phyloP scores from a whole-genome alignment of 495 filamentous ascomycete genomes.

The Daldinia caldariorum region DNA sequence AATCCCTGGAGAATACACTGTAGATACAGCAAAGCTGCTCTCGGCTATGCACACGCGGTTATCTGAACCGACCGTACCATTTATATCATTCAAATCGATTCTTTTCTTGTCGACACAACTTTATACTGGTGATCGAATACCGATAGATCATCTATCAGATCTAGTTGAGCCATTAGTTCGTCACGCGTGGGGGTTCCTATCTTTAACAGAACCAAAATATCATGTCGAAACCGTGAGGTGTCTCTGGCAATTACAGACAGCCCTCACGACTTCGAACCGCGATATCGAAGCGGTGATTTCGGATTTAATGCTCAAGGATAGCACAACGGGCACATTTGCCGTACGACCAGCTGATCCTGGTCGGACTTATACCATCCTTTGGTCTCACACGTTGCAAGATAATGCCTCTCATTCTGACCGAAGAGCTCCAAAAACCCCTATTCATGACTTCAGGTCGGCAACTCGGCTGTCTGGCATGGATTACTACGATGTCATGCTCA shows the following conservation, averaged over 20 bases:
- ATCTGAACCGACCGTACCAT: constrained; percentile 50
- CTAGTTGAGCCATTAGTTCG: constrained; percentile 73
- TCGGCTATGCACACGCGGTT: constrained; percentile 63
- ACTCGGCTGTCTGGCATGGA: constrained; percentile 60
- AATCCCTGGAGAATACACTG: constrained; percentile 59
- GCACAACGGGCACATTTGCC: constrained; percentile 61
- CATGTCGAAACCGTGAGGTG: constrained; percentile 91
- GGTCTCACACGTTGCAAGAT: constrained; percentile 81
- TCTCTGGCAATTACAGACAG: constrained; percentile 83
- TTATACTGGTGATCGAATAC: constrained; percentile 67
- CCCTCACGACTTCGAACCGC: constrained; percentile 57
- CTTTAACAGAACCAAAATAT: constrained; percentile 83
- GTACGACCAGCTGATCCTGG: constrained; percentile 64
- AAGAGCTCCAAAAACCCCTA: constrained; percentile 58
- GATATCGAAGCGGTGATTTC: constrained; percentile 84
- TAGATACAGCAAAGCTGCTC: constrained; percentile 65
- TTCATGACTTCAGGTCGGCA: constrained; percentile 60
- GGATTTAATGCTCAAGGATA: constrained; percentile 70
- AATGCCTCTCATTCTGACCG: constrained; percentile 57
- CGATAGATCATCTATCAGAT: constrained; percentile 66
- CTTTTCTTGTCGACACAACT: constrained; percentile 69
- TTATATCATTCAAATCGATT: constrained; percentile 67
- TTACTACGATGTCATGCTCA: constrained; percentile 75
- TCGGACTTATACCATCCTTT: constrained; percentile 74
- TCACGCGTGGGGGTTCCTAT: constrained; percentile 80